Conservation (phyloP, 2,329 filamentous ascomycete species). For the Neurospora crassa region DNA sequence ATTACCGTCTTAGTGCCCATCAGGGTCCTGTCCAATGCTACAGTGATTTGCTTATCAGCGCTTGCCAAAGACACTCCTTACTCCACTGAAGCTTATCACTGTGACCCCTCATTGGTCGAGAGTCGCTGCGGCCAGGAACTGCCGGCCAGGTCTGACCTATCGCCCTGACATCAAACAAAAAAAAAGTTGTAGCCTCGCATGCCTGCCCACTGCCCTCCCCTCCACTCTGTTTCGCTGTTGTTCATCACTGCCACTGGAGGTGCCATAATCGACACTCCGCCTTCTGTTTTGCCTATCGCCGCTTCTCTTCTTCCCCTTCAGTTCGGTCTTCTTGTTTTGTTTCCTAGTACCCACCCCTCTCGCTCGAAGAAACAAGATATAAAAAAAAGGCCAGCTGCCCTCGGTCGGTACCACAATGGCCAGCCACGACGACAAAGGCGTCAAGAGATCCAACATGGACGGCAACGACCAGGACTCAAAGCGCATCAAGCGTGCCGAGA, state of each 20-base stretch:
- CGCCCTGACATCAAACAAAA: conserved; percentile 4
- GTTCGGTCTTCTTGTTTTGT: not conserved
- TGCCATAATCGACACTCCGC: not conserved
- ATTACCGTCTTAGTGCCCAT: conserved; percentile 2
- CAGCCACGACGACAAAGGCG: conserved; percentile 24
- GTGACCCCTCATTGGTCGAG: not conserved
- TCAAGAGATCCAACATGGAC: conserved; percentile 37
- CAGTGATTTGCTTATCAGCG: not conserved
- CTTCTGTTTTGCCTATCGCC: not conserved
- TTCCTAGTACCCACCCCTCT: not conserved
- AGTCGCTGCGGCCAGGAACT: not conserved
- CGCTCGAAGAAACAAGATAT: not conserved
- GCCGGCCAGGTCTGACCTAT: not conserved
- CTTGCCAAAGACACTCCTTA: not conserved
- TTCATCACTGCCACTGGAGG: not conserved
- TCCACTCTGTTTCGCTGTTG: not conserved
- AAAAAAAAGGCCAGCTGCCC: not conserved
- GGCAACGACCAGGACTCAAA: conserved; percentile 27
- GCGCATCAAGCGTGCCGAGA: conserved; percentile 20
- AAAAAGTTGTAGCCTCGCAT: conserved; percentile 14
- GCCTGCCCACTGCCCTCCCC: not conserved
- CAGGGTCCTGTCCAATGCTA: conserved; percentile 2
- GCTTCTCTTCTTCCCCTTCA: not conserved
- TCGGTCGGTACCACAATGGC: conserved; percentile 25
- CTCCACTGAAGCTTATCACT: not conserved